Conservation (phyloP, 2,329 filamentous ascomycete genomes). For the Herpotrichia juniperi region DNA sequence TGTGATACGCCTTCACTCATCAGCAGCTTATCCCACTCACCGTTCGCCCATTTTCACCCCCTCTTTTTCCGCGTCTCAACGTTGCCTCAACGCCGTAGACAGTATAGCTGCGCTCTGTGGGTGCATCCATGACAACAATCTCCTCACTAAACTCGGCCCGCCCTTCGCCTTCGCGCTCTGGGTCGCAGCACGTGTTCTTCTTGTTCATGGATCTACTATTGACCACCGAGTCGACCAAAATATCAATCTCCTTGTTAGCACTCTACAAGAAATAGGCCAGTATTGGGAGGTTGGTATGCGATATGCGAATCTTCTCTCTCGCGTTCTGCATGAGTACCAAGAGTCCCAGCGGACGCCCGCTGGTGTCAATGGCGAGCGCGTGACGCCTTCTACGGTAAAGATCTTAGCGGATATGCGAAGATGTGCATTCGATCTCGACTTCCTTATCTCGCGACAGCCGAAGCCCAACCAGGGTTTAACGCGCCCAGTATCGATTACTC, state of each 20-base stretch:
- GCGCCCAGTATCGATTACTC: constrained; percentile 54
- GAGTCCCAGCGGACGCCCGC: constrained; percentile 70
- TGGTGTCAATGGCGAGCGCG: constrained; percentile 68
- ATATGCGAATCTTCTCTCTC: constrained; percentile 78
- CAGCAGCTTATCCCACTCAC: constrained; percentile 89
- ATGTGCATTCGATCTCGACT: constrained; percentile 88
- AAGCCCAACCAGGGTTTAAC: constrained; percentile 30
- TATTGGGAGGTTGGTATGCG: constrained; percentile 87
- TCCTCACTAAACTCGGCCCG: constrained; percentile 82
- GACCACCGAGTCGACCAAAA: constrained; percentile 82
- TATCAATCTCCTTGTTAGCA: constrained; percentile 81
- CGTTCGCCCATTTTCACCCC: constrained; percentile 88
- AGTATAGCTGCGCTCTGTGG: constrained; percentile 75
- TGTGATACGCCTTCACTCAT: constrained; percentile 88
- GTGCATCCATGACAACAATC: constrained; percentile 74
- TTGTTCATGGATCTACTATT: constrained; percentile 90
- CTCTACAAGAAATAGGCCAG: constrained; percentile 77
- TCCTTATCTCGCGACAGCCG: constrained; percentile 84
- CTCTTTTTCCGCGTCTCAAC: constrained; percentile 82
- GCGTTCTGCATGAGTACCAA: constrained; percentile 84
- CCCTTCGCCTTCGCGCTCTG: constrained; percentile 92
- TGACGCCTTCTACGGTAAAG: constrained; percentile 81
- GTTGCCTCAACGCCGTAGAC: constrained; percentile 77
- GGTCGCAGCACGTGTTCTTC: constrained; percentile 84
- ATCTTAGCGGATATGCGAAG: constrained; percentile 91